Evolutionary conservation across 805 yeast genomes (phyloP).

Genomic region (Teunomyces tritomae): DNA sequence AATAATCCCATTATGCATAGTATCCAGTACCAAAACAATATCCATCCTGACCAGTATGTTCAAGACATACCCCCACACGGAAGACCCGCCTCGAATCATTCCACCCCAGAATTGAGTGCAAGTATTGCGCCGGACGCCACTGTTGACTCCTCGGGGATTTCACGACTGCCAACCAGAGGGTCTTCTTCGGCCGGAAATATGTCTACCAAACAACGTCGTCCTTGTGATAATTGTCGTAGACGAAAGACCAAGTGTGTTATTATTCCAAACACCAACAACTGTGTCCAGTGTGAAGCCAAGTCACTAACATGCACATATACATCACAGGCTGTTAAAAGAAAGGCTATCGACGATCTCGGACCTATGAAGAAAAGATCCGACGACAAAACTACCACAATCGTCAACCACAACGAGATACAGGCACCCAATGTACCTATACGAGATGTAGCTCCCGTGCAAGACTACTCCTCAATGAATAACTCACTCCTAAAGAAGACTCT

Average conservation of each 20-base stretch:
- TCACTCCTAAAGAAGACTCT: conserved; percentile 66
- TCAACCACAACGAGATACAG: conserved; percentile 18
- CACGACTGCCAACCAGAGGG: neutral
- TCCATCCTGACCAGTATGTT: conserved; percentile 12
- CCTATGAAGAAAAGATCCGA: conserved; percentile 9
- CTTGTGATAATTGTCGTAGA: conserved; percentile 84
- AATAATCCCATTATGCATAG: conserved; percentile 26
- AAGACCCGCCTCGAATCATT: neutral
- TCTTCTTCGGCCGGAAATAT: neutral
- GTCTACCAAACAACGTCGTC: conserved; percentile 47
- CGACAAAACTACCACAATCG: conserved; percentile 3
- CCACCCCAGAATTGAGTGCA: neutral
- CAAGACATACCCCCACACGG: neutral
- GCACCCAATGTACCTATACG: conserved; percentile 47
- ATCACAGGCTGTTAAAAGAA: conserved; percentile 50
- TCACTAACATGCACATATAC: conserved; percentile 72
- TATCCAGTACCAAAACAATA: conserved; percentile 31
- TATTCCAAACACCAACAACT: conserved; percentile 58
- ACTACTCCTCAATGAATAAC: conserved; percentile 61
- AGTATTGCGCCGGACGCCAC: conserved; percentile 1
- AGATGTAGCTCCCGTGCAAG: conserved; percentile 60
- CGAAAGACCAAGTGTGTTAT: conserved; percentile 77
- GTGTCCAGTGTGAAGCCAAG: conserved; percentile 75
- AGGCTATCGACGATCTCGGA: conserved; percentile 14
- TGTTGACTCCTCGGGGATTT: neutral